phyloP scores from a whole-genome alignment of 148 eudicot genomes.

The Bassia scoparia region DNA sequence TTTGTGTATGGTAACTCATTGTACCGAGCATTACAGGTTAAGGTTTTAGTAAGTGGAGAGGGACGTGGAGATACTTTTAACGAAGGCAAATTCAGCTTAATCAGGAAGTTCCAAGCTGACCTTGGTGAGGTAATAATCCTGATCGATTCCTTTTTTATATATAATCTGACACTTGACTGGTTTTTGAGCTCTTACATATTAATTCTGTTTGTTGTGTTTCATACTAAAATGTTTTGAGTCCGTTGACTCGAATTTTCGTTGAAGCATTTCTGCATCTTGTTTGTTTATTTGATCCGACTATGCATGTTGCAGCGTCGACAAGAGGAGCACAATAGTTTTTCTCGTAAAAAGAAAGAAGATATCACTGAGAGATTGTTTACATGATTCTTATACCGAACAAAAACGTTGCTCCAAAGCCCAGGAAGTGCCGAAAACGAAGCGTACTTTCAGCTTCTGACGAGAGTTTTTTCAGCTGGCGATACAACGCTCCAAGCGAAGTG shows the following conservation, averaged over 20 bases:
- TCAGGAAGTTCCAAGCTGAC: constrained; percentile 66
- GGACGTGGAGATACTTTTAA: constrained; percentile 75
- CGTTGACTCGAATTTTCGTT: neutral
- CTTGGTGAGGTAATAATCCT: constrained; percentile 72
- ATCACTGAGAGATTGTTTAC: constrained; percentile 60
- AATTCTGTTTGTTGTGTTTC: neutral
- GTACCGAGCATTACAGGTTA: constrained; percentile 53
- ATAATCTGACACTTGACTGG: constrained; percentile 6
- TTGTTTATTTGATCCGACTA: constrained; percentile 7
- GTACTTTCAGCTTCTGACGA: constrained; percentile 29
- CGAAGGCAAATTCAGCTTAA: constrained; percentile 70
- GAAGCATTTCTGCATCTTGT: neutral
- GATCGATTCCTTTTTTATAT: neutral
- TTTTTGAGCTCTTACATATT: neutral
- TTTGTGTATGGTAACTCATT: constrained; percentile 8
- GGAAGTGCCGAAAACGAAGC: constrained; percentile 64
- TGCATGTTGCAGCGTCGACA: constrained; percentile 76
- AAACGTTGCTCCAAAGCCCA: constrained; percentile 51
- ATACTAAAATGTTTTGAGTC: neutral
- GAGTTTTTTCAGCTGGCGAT: constrained; percentile 2
- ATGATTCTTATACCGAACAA: constrained; percentile 79
- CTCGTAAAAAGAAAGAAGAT: constrained; percentile 28
- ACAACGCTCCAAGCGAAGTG: constrained; percentile 38
- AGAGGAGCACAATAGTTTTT: constrained; percentile 66
- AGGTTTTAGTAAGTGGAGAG: constrained; percentile 74